Evolutionary conservation across 208 protist genomes (phyloP).

Genomic region (Leishmania tropica): DNA sequence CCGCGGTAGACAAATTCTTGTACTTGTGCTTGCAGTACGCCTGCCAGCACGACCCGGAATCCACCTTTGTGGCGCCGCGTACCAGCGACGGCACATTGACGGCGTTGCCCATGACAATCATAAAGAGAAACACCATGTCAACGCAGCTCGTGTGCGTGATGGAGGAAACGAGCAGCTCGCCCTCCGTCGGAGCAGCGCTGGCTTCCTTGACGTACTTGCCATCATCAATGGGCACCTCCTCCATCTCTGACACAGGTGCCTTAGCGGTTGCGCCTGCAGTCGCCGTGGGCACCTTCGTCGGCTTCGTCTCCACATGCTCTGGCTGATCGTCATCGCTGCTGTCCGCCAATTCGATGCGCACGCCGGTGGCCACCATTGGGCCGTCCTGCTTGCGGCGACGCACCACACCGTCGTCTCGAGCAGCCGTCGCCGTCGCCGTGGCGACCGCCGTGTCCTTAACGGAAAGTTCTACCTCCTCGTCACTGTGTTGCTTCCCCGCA

Average conservation of each 20-base stretch:
- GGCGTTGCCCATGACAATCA: slow-evolving; percentile 87
- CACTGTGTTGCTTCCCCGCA: neutral
- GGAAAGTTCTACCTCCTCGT: slow-evolving; percentile 19
- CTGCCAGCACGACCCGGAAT: slow-evolving; percentile 83
- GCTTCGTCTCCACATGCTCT: neutral
- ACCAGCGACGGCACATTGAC: slow-evolving; percentile 76
- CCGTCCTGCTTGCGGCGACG: slow-evolving; percentile 77
- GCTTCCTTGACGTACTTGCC: neutral
- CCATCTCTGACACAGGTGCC: neutral
- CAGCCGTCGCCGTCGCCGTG: neutral
- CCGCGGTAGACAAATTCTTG: slow-evolving; percentile 32
- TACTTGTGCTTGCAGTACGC: slow-evolving; percentile 87
- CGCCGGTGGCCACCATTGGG: slow-evolving; percentile 74
- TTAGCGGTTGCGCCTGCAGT: neutral
- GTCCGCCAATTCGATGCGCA: slow-evolving; percentile 56
- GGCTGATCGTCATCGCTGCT: slow-evolving; percentile 47
- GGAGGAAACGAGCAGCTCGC: slow-evolving; percentile 34
- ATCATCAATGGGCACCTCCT: neutral
- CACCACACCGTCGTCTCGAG: slow-evolving; percentile 42
- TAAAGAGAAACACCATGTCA: slow-evolving; percentile 88
- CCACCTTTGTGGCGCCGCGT: slow-evolving; percentile 85
- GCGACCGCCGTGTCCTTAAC: slow-evolving; percentile 24
- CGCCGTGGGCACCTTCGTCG: slow-evolving; percentile 32
- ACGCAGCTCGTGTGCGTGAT: slow-evolving; percentile 73
- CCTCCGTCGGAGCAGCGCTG: slow-evolving; percentile 10